These are phyloP conservation scores for Xylaria sp. DNA, from an alignment of 2,329 filamentous ascomycete genomes.

Conservation along the genomic window DNA sequence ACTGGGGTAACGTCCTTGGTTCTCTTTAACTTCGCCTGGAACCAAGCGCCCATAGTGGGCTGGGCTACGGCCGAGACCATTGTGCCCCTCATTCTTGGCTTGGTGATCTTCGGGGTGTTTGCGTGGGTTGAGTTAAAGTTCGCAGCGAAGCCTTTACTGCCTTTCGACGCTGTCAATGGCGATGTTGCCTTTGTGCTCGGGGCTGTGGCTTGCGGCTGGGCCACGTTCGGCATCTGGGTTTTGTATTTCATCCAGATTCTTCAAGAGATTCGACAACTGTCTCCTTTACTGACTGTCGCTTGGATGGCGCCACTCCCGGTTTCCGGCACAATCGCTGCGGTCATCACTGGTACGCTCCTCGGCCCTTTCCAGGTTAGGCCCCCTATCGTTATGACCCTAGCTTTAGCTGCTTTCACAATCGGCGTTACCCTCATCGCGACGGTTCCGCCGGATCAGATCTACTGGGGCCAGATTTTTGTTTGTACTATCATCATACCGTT, in stretches of 20 bases:
- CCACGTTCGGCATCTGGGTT: conserved; percentile 51
- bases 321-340: conserved; percentile 41
- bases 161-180: conserved; percentile 52
- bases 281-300: conserved; percentile 43
- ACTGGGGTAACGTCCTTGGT: conserved; percentile 57
- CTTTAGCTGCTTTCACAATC: conserved; percentile 36
- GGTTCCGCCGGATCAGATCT: conserved; percentile 53
- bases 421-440: conserved; percentile 37
- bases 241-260: conserved; percentile 50
- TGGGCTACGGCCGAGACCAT: conserved; percentile 59
- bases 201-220: conserved; percentile 52
- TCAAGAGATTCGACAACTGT: conserved; percentile 40
- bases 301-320: conserved; percentile 43
- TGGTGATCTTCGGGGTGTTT: conserved; percentile 56
- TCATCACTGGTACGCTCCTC: conserved; percentile 35
- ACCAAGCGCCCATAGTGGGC: conserved; percentile 60
- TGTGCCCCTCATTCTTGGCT: conserved; percentile 56
- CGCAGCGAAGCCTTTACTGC: conserved; percentile 55
- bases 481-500: conserved; percentile 53
- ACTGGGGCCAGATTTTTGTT: conserved; percentile 60
- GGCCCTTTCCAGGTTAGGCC: conserved; percentile 33
- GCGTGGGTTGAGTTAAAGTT: conserved; percentile 53
- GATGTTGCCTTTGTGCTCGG: conserved; percentile 56
- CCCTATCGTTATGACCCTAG: conserved; percentile 36
- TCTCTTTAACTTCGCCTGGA: conserved; percentile 64